Evolutionary conservation across 2,329 filamentous ascomycete species (phyloP), one percentile per base, ranked within the genome.

Genomic region (Aspergillus clavatus): DNA sequence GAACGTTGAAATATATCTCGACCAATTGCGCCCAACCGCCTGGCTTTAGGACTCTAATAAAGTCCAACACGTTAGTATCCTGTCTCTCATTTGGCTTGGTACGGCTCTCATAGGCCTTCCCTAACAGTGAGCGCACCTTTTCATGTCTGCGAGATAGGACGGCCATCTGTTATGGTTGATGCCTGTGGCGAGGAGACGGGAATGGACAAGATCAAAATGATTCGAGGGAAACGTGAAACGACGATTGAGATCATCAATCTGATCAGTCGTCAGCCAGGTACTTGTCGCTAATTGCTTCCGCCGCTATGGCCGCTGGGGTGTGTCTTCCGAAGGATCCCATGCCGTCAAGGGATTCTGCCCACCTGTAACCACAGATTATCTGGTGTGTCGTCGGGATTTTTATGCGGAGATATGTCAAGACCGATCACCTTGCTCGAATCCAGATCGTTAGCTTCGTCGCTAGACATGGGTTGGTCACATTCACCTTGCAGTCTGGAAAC

Each of bases 21-120:
- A 87, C 80, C 77, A 95, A 83, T 61, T 95, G 89, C 47, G 86
- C 78, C 88, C 89, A 95, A 1, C 90, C 89, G 2, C 83, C 85
- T 5, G 82, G 84, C 40, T 81, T 84, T 51, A 90, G 71, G 2
- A 66, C 63, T 51, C 65, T 68, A 42, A 38, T 38, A 26, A 3
- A 43, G 18, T 11, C n/a, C 31, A 38, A 16, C 7, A 39, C 48
- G 31, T 53, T 33, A 57, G 55, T 33, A 36, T 18, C 29, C 22
- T 21, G 10, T 12, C 7, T 12, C 12, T 39, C 29, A 29, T 21
- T 16, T 19, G 22, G 27, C 42, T 27, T 31, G 43, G 16, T 11
- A 22, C 6, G 21, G 35, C 39, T n/a, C 22, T 14, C 8, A 31
- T 26, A 23, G 39, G 7, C 27, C 21, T 21, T 22, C 35, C 14